Evolutionary conservation across 2,329 filamentous ascomycete genomes (phyloP).

Genomic region (Xylariaceae sp.): DNA sequence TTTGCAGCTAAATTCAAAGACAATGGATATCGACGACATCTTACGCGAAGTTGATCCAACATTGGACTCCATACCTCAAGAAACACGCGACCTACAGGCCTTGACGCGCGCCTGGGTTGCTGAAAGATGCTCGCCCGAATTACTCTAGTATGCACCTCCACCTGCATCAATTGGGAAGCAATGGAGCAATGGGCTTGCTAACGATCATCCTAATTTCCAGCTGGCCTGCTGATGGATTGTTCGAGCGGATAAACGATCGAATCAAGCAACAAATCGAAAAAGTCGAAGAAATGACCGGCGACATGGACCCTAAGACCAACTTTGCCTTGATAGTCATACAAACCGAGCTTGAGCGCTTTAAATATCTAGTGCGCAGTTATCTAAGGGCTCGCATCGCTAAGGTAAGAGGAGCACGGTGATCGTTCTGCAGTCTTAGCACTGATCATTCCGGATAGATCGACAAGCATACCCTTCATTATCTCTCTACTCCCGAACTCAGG

Average conservation of each 20-base stretch:
- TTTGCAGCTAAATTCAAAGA: not conserved
- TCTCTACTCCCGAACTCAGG: conserved; percentile 57
- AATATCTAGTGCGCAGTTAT: conserved; percentile 84
- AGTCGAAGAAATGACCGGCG: conserved; percentile 76
- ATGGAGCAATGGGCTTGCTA: conserved; percentile 5
- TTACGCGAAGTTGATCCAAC: conserved; percentile 71
- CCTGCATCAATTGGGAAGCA: not conserved
- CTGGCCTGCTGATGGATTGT: conserved; percentile 70
- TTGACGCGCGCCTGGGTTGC: conserved; percentile 92
- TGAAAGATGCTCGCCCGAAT: conserved; percentile 84
- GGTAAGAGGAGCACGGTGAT: conserved; percentile 48
- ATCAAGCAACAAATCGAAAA: conserved; percentile 71
- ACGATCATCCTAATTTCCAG: conserved; percentile 39
- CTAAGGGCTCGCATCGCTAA: conserved; percentile 86
- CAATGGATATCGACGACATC: conserved; percentile 83
- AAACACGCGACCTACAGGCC: conserved; percentile 78
- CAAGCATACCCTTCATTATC: conserved; percentile 73
- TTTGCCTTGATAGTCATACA: conserved; percentile 94
- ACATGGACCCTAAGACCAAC: conserved; percentile 88
- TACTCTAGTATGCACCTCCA: conserved; percentile 68
- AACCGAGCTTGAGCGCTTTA: conserved; percentile 92
- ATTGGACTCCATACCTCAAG: conserved; percentile 55
- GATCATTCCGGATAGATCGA: conserved; percentile 61
- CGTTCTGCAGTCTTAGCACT: not conserved
- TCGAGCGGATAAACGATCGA: conserved; percentile 78